Conservation (phyloP, 306 rosid species). For the Casuarina cunninghamiana region DNA sequence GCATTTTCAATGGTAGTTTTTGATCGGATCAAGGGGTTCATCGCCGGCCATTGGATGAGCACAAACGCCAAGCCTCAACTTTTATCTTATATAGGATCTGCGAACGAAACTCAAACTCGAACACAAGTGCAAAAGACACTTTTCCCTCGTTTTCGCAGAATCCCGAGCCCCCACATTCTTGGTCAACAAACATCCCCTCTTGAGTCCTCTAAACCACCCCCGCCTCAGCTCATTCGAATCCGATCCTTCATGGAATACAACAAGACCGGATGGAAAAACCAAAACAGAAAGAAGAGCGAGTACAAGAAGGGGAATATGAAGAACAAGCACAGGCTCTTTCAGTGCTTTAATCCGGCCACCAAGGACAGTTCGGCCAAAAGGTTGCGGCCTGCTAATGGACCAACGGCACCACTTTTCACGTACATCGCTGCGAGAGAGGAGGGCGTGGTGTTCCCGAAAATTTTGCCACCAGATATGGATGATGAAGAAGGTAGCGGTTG, state of each 20-base stretch:
- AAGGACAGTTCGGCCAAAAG: background rate
- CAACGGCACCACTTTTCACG: background rate
- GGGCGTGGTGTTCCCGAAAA: background rate
- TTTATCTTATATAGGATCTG: background rate
- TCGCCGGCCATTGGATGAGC: constrained; percentile 17
- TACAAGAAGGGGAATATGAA: background rate
- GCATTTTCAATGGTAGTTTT: background rate
- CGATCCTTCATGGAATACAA: background rate
- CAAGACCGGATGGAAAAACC: background rate
- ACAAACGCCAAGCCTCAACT: background rate
- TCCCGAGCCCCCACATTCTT: constrained; percentile 16
- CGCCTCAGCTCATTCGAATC: background rate
- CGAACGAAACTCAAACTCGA: background rate
- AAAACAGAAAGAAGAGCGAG: background rate
- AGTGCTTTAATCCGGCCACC: constrained; percentile 22
- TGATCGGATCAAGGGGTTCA: background rate
- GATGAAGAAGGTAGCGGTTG: background rate
- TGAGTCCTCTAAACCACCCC: background rate
- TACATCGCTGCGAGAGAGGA: background rate
- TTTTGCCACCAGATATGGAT: constrained; percentile 4
- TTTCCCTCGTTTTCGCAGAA: constrained; percentile 5
- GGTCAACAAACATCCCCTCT: background rate
- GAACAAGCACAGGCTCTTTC: constrained; percentile 4
- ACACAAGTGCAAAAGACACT: background rate
- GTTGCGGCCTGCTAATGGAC: background rate